Evolutionary conservation across 2,329 filamentous ascomycete genomes (phyloP), one percentile per base, ranked within the genome.

Genomic region (Sporothrix brasiliensis): DNA sequence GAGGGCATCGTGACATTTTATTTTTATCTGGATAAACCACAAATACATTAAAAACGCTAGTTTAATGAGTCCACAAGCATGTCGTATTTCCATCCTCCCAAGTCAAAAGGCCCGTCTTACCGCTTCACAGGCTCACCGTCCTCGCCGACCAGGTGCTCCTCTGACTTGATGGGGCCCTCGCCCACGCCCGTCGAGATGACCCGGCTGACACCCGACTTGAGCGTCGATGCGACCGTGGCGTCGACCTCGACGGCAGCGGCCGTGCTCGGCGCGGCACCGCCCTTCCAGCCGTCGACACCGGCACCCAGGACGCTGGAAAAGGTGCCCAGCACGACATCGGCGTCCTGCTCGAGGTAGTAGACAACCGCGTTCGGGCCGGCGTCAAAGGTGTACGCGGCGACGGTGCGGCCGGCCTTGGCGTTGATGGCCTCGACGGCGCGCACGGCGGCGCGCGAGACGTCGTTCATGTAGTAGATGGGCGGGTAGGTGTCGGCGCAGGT

Each of bases 391-490:
- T 99, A 99, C 3, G 95, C 95, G 3, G 92, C 93, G 21, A 98
- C 86, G 0, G 87, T 89, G 81, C 89, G 90, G 69, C 92, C 93
- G 4, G 91, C 92, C 30, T 86, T 86, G 69, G 85, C 85, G 78
- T 99, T 99, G 82, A 98, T 92, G 75, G 89, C 87, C 83, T 99
- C 93, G 41, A 97, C 94, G 19, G 93, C 89, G 68, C 92, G 87
- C 72, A 99, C 92, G 6, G 94, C 93, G 1, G 94, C 93, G 50
- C 91, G 86, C 24, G 91, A 94, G 19, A 94, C 90, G 79, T 99
- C 95, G 81, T 97, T 99, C 86, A 99, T 90, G 85, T 99, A 99
- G 82, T 97, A 97, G 78, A 99, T 99, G 21, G 96, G 95, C 58
- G 96, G 95, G 82, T 93, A 93, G 1, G 95, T 98, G 79, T 99